A percentile compares a stretch with the other conserved stretches of the same genome.
phyloP scores from a whole-genome alignment of 2,329 filamentous ascomycete genomes.

The Laburnicola sp. region DNA sequence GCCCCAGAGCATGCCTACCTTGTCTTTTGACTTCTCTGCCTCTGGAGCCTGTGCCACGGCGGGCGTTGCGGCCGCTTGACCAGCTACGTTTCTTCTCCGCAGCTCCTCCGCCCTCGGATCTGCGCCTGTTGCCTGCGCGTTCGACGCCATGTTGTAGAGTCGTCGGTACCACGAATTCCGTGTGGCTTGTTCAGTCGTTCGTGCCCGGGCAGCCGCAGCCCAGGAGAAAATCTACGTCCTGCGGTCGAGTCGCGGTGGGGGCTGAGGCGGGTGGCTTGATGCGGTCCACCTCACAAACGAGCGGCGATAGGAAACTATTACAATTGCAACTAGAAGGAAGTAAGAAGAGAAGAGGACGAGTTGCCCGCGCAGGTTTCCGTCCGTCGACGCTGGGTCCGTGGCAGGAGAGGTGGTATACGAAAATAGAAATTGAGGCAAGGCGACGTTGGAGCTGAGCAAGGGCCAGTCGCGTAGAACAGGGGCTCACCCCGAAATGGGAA shows the following conservation, averaged over 20 bases:
- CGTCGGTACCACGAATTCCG: neutral
- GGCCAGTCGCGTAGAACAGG: slow-evolving; percentile 15
- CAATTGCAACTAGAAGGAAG: slow-evolving; percentile 17
- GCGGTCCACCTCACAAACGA: slow-evolving; percentile 10
- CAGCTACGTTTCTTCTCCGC: slow-evolving; percentile 50
- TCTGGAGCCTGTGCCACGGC: slow-evolving; percentile 38
- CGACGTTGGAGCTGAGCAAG: slow-evolving; percentile 20
- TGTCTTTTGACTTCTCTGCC: slow-evolving; percentile 53
- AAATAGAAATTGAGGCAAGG: slow-evolving; percentile 29
- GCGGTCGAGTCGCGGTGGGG: slow-evolving; percentile 12
- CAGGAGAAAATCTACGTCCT: neutral
- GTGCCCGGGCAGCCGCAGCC: neutral
- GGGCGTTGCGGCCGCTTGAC: slow-evolving; percentile 27
- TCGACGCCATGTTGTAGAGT: slow-evolving; percentile 31
- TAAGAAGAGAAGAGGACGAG: slow-evolving; percentile 6
- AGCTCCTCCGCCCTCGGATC: slow-evolving; percentile 50
- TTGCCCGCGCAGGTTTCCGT: slow-evolving; percentile 12
- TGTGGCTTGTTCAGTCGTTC: neutral
- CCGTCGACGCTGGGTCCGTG: slow-evolving; percentile 29
- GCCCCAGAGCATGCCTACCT: slow-evolving; percentile 43
- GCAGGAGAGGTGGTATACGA: slow-evolving; percentile 22
- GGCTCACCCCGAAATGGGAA: no score
- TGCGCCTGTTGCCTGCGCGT: slow-evolving; percentile 45
- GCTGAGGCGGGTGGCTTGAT: slow-evolving; percentile 9
- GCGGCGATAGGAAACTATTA: slow-evolving; percentile 23